Percentiles rank a stretch among this genome's conserved stretches.
Evolutionary conservation across 257 asterid genomes (phyloP).

Genomic region (Fraxinus americana): DNA sequence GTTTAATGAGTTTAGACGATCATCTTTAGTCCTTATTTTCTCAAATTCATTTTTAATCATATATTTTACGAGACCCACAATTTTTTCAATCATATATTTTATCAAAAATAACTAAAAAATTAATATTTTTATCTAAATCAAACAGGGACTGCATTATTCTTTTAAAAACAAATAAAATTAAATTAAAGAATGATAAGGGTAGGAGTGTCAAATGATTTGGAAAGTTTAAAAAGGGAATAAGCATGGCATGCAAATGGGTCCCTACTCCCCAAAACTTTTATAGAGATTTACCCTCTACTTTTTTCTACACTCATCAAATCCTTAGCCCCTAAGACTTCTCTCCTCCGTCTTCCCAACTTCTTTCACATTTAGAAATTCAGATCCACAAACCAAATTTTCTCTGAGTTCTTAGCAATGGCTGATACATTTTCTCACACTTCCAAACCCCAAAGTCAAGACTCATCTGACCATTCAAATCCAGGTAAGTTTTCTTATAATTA

Average conservation of each 20-base stretch:
- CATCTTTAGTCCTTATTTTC: too few relatives aligned
- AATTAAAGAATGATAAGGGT: slow-evolving; percentile 28
- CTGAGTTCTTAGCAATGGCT: slow-evolving; percentile 54
- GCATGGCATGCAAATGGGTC: slow-evolving; percentile 51
- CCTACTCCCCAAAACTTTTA: slow-evolving; percentile 58
- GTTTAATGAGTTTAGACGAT: too few relatives aligned
- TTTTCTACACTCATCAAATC: slow-evolving; percentile 42
- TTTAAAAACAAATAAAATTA: background rate
- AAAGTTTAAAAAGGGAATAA: slow-evolving; percentile 33
- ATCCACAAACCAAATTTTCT: slow-evolving; percentile 25
- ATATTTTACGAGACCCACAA: too few relatives aligned
- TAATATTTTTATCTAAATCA: too few relatives aligned
- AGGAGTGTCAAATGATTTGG: slow-evolving; percentile 36
- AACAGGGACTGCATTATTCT: background rate
- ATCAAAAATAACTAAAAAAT: too few relatives aligned
- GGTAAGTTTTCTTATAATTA: slow-evolving; percentile 54
- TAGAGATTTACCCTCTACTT: slow-evolving; percentile 35
- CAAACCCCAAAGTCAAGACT: slow-evolving; percentile 35
- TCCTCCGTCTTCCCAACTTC: slow-evolving; percentile 33
- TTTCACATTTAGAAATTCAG: slow-evolving; percentile 23
- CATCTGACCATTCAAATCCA: slow-evolving; percentile 40
- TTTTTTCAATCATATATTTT: too few relatives aligned
- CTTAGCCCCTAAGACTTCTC: slow-evolving; percentile 53
- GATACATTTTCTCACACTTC: slow-evolving; percentile 36
- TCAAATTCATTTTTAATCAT: too few relatives aligned